phyloP scores from a whole-genome alignment of 306 rosid genomes.

The Hippophae gyantsensis region DNA sequence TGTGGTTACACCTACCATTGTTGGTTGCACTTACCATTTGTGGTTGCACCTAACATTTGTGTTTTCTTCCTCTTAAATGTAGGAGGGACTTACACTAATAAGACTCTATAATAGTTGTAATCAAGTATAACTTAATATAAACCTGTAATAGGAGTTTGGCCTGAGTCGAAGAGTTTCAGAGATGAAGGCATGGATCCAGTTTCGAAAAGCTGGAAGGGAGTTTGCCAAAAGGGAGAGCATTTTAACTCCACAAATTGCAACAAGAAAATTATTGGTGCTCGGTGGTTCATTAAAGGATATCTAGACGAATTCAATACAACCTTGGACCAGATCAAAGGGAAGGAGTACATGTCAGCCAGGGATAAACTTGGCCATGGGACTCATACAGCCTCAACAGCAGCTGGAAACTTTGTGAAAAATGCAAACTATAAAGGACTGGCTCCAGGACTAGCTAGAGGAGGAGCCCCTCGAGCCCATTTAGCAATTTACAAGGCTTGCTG shows the following conservation, averaged over 20 bases:
- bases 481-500: constrained; percentile 52
- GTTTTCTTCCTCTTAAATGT: too few relatives aligned
- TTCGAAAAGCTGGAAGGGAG: constrained; percentile 41
- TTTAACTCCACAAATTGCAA: constrained; percentile 35
- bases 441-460: constrained; percentile 41
- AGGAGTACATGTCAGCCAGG: constrained; percentile 40
- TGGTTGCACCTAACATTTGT: too few relatives aligned
- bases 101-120: background rate
- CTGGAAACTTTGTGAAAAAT: constrained; percentile 29
- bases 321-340: constrained; percentile 11
- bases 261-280: constrained; percentile 44
- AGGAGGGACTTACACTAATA: too few relatives aligned
- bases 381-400: constrained; percentile 54
- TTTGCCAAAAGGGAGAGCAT: constrained; percentile 31
- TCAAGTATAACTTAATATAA: background rate
- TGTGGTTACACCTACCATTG: too few relatives aligned
- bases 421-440: constrained; percentile 30
- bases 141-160: constrained; percentile 37
- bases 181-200: constrained; percentile 36
- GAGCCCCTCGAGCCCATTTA: constrained; percentile 41
- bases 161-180: constrained; percentile 37
- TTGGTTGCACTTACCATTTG: too few relatives aligned
- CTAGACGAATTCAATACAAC: constrained; percentile 27
- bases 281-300: constrained; percentile 35
- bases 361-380: constrained; percentile 46